Evolutionary conservation across 371 early-diverging fungal species (phyloP), one percentile per base, ranked within the genome.

Genomic region (Mortierella sp.): DNA sequence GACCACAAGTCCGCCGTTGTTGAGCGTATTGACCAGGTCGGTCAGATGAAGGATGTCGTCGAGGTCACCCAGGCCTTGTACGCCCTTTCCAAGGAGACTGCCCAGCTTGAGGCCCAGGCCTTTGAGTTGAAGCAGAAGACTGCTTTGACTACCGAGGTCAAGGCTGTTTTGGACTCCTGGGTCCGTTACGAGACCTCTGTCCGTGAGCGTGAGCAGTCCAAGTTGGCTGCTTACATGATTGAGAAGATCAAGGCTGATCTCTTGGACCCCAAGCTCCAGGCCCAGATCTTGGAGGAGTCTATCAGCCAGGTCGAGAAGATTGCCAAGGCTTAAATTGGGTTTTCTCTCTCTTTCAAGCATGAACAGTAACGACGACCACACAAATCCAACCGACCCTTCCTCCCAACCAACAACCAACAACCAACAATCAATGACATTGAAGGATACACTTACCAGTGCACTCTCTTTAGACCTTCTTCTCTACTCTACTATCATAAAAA

Each of bases 191-290:
- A 99, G 91, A 92, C 95, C 85, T 92, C 92, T 55, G 91, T 99
- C 80, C 97, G 99, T 89, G 98, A 98, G 89, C 94, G 93, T 80
- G 96, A 97, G 92, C 99, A 99, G 92, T 95, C 94, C 93, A 91
- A 94, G 74, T 90, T 98, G 84, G 96, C 96, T 78, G 92, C 93
- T 73, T 90, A 92, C 84, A 95, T 99, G 90, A 96, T 99, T 83
- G 94, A 92, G 88, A 95, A 93, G 89, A 93, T 98, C 88, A 93
- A 95, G 88, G 91, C 90, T 85, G 93, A 95, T 83, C 93, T 99
- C 58, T 80, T 91, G 82, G 96, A 95, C 89, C 95, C 97, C 85
- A 95, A 95, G 90, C 87, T 92, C 58, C 89, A 89, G 88, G 73
- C 82, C 84, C 84, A 89, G 82, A 86, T 89, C 80, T 75, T 89